Base-by-base conservation (phyloP, 2,329 filamentous ascomycete genomes). In the Pestalotiopsis sp. region DNA sequence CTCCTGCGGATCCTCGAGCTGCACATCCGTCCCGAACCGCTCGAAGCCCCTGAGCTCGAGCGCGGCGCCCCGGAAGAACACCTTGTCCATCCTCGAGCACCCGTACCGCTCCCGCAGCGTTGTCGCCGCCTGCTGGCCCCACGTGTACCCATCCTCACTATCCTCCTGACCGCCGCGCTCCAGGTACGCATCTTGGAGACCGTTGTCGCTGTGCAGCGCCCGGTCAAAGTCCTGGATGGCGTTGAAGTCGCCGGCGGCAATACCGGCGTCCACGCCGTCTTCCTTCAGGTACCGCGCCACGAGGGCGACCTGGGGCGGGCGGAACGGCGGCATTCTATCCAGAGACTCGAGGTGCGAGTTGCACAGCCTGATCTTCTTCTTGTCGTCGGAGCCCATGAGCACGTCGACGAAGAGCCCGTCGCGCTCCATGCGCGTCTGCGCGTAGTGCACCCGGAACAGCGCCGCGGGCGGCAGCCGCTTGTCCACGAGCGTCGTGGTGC, bases 191-290 rank as follows among this genome's bases (percentile, higher is more conserved):
- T 89, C 87, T n/a, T 77, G 76, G 1, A 89, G 81, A 0, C 75
- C 75, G 68, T 87, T 84, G 1, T 84, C 82, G 9, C 70, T 70
- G 65, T 86, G 84, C 11, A 87, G 75, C 0, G 77, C 80, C 14
- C 75, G 71, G 74, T 89, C 87, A 68, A 86, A 87, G 0, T 80
- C 78, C 70, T 87, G 80, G 65, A 89, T 87, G 7, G 86, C 86
- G 58, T 89, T 89, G 66, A 88, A 80, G 72, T 89, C 86, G 1
- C 87, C 87, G 0, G 85, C 85, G 7, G 86, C 72, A 1, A 88
- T 70, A 3, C 82, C 82, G 0, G 80, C 82, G n/a, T 80, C 71
- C 0, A 84, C 75, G 0, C 70, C 70, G 0, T 72, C 58, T 1
- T 79, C 73, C 0, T 65, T 70, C 72, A 78, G 71, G 49, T 72